Evolutionary conservation across 2,329 filamentous ascomycete species (phyloP), one percentile per base, ranked within the genome.

Genomic region (Fusarium albidum): DNA sequence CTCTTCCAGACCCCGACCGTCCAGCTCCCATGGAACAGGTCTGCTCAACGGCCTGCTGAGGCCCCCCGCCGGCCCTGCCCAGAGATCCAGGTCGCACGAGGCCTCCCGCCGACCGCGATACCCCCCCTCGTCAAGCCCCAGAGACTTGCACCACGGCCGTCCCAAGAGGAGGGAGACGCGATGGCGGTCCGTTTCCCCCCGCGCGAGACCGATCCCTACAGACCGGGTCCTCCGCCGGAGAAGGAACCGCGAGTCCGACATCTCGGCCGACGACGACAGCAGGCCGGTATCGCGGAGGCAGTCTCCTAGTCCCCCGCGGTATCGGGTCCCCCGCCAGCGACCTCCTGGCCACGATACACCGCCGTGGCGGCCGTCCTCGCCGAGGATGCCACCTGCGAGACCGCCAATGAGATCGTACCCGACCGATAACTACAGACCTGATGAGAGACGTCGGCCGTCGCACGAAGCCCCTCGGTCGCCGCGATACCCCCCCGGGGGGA

Each of bases 241-340:
- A 2, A 38, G 57, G 26, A 63, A 56, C 0, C 58, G 65, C 5
- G 65, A 67, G 11, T 62, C 61, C 3, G 62, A 64, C 15, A 55
- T 65, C 14, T 67, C 65, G 0, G 55, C 51, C 25, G 65, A 67
- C 5, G 65, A 67, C 15, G 62, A 66, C 1, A 62, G 49, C 18
- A 52, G 63, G 3, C 57, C 56, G 8, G 21, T 49, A 0, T 64
- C 64, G 0, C 55, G 64, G 13, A 38, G 59, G 12, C 31, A 33
- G n/a, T 52, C 64, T 2, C 43, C 41, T 3, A 54, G 42, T 4
- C 55, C 60, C 4, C 44, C 50, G 15, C 40, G 57, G 15, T 29
- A 52, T 12, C 54, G 42, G 49, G 3, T 32, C 14, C 10, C 34
- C 34, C 9, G 49, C 9, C 45, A 28, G 4, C 42, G 52, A 3